These are phyloP conservation scores for Saturnispora bothae DNA, from an alignment of 805 yeast genomes.

Conservation along the genomic window DNA sequence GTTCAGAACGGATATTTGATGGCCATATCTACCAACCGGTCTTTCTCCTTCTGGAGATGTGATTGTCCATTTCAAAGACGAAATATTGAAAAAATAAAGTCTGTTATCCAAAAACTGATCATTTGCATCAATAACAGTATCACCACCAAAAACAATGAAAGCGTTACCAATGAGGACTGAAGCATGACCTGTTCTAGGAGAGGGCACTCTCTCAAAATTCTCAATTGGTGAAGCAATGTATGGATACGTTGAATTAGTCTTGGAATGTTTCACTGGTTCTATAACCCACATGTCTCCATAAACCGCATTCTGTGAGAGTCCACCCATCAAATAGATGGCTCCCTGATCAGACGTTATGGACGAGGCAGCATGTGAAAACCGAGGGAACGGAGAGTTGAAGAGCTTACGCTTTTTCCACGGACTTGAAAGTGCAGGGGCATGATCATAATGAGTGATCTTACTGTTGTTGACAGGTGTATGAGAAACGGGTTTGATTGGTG, in stretches of 20 bases:
- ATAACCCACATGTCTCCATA: conserved; percentile 94
- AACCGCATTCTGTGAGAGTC: conserved; percentile 82
- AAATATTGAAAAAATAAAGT: conserved; percentile 74
- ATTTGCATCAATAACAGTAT: conserved; percentile 65
- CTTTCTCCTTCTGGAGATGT: conserved; percentile 65
- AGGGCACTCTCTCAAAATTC: conserved; percentile 72
- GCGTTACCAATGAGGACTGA: conserved; percentile 90
- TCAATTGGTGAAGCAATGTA: conserved; percentile 45
- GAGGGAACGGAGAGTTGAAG: conserved; percentile 78
- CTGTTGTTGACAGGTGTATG: not conserved
- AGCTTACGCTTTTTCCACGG: conserved; percentile 65
- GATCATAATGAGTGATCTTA: no score
- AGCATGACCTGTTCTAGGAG: conserved; percentile 96
- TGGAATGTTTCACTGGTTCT: conserved; percentile 31
- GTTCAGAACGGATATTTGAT: conserved; percentile 70
- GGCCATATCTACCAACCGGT: conserved; percentile 93
- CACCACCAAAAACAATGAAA: conserved; percentile 92
- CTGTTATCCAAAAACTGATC: conserved; percentile 79
- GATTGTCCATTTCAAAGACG: conserved; percentile 67
- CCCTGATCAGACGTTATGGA: conserved; percentile 66
- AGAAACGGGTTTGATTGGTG: no score
- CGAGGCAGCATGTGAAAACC: conserved; percentile 87
- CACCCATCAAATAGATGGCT: conserved; percentile 87
- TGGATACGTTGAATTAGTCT: conserved; percentile 21
- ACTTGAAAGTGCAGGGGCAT: conserved; percentile 15